Evolutionary conservation across 495 filamentous ascomycete species (phyloP).

Genomic region (Penicillium canariense): DNA sequence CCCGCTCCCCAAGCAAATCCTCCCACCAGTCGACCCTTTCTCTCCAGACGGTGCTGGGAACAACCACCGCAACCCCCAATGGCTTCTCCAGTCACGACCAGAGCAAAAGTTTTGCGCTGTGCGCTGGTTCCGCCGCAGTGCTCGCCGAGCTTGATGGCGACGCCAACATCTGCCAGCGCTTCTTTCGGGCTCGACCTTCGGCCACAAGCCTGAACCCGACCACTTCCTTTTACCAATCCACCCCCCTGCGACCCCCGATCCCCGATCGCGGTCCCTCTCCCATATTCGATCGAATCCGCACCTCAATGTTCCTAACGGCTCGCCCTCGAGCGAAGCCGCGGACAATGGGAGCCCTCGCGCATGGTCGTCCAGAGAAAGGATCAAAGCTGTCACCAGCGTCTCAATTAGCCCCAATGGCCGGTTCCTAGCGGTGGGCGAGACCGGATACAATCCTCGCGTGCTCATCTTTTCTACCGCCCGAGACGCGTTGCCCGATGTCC

Average conservation of each 20-base stretch:
- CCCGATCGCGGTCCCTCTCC: conserved; percentile 35
- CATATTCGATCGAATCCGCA: conserved; percentile 31
- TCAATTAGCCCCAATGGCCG: conserved; percentile 86
- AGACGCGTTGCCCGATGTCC: conserved; percentile 73
- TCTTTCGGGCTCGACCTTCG: conserved; percentile 84
- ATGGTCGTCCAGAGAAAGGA: conserved; percentile 82
- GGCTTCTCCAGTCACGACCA: conserved; percentile 80
- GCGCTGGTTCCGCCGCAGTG: conserved; percentile 90
- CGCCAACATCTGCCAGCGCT: conserved; percentile 71
- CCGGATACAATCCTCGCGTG: conserved; percentile 88
- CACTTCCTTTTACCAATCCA: conserved; percentile 59
- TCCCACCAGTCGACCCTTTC: conserved; percentile 56
- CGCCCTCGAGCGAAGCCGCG: conserved; percentile 45
- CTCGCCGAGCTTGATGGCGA: conserved; percentile 78
- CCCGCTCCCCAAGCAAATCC: conserved; percentile 61
- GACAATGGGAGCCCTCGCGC: conserved; percentile 66
- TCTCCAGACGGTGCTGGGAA: conserved; percentile 81
- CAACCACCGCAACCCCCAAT: conserved; percentile 78
- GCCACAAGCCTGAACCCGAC: conserved; percentile 62
- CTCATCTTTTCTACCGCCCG: conserved; percentile 79
- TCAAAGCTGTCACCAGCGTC: conserved; percentile 95
- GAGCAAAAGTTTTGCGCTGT: conserved; percentile 74
- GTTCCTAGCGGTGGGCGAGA: conserved; percentile 92
- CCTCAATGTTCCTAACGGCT: conserved; percentile 28
- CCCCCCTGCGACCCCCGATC: conserved; percentile 51